Conservation (phyloP, 805 yeast genomes). For the Clavispora santaluciae region DNA sequence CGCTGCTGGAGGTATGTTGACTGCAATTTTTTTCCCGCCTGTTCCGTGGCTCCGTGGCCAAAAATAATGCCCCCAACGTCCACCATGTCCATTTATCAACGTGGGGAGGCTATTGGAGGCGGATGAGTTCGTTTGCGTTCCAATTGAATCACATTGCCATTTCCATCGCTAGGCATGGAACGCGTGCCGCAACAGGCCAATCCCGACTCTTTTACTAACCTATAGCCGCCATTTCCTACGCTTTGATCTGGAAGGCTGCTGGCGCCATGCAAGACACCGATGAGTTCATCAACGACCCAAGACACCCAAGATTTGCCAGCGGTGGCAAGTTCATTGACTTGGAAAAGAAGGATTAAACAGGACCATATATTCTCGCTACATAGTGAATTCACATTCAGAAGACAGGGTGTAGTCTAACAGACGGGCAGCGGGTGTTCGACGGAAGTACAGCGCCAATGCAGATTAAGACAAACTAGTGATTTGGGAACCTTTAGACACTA, state of each 20-base stretch:
- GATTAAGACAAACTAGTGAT: too few relatives aligned
- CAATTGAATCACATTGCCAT: too few relatives aligned
- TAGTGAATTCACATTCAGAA: constrained; percentile 1
- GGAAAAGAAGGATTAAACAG: constrained; percentile 21
- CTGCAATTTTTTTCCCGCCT: background rate
- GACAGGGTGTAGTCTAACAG: background rate
- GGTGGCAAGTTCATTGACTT: constrained; percentile 41
- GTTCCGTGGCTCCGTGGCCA: too few relatives aligned
- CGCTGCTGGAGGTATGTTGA: constrained; percentile 70
- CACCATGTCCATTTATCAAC: too few relatives aligned
- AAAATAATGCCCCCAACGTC: too few relatives aligned
- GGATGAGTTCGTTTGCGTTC: too few relatives aligned
- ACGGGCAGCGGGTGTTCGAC: too few relatives aligned
- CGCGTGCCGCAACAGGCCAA: too few relatives aligned
- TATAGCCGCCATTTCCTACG: constrained; percentile 58
- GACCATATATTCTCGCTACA: constrained; percentile 1
- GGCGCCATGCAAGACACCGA: constrained; percentile 63
- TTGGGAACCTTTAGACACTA: too few relatives aligned
- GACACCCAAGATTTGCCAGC: constrained; percentile 81
- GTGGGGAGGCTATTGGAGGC: too few relatives aligned
- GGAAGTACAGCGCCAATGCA: too few relatives aligned
- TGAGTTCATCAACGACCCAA: constrained; percentile 90
- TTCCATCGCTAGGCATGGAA: too few relatives aligned
- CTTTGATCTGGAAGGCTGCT: constrained; percentile 65
- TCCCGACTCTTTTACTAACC: constrained; percentile 19